These are phyloP conservation scores for Phellinidium pouzarii DNA, from an alignment of 1,284 basidiomycete genomes.

Conservation along the genomic window DNA sequence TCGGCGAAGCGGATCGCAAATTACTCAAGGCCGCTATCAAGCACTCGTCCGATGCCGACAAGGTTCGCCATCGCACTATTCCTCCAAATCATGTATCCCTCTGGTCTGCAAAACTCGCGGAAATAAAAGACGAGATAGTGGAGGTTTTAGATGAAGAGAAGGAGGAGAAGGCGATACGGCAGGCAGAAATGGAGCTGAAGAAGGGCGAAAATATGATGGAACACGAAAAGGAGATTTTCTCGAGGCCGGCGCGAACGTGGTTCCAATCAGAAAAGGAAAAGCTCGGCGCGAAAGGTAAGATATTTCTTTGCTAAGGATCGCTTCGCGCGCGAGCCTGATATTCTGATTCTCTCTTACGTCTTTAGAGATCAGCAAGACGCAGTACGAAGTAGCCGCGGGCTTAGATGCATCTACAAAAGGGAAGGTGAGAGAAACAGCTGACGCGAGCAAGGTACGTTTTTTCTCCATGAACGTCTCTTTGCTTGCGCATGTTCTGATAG, in stretches of 20 bases:
- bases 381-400: slow-evolving; percentile 52
- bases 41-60: slow-evolving; percentile 70
- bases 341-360: slow-evolving; percentile 2
- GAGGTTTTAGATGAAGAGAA: slow-evolving; percentile 88
- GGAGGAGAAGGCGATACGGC: slow-evolving; percentile 88
- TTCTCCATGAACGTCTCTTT: too few relatives aligned
- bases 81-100: slow-evolving; percentile 72
- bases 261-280: slow-evolving; percentile 92
- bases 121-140: slow-evolving; percentile 73
- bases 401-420: slow-evolving; percentile 28
- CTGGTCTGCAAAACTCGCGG: slow-evolving; percentile 67
- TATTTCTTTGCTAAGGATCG: background rate
- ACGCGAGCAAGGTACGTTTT: slow-evolving; percentile 34
- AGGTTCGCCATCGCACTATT: slow-evolving; percentile 86
- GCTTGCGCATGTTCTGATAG: slow-evolving; percentile 10
- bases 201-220: slow-evolving; percentile 97
- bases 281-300: slow-evolving; percentile 67
- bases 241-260: slow-evolving; percentile 93
- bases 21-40: slow-evolving; percentile 96
- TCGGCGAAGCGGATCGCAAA: slow-evolving; percentile 94
- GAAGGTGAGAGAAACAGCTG: slow-evolving; percentile 28
- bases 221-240: slow-evolving; percentile 91
- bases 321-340: slow-evolving; percentile 3
- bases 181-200: slow-evolving; percentile 92
- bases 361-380: slow-evolving; percentile 65